phyloP scores from a whole-genome alignment of 768 basidiomycete species.

The Serendipita sp. region DNA sequence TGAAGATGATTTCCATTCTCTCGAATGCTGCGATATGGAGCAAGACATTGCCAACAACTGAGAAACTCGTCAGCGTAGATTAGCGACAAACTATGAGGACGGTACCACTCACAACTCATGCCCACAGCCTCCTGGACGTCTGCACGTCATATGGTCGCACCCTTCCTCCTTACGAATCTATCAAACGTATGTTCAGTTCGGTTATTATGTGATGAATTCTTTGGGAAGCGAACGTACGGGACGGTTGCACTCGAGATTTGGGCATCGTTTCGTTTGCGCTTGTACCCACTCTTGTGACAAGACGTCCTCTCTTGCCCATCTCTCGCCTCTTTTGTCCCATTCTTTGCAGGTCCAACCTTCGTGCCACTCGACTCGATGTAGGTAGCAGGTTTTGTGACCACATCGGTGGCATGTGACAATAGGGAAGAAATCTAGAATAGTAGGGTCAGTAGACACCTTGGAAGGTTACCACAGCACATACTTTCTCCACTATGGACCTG shows the following conservation, averaged over 20 bases:
- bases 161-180: neutral
- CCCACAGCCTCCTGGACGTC: neutral
- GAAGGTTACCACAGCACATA: neutral
- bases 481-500: constrained; percentile 5
- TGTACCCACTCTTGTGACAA: neutral
- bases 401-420: neutral
- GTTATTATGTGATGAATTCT: neutral
- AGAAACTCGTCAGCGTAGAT: neutral
- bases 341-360: neutral
- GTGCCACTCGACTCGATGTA: neutral
- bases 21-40: neutral
- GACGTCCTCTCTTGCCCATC: neutral
- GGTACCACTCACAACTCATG: neutral
- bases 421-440: neutral
- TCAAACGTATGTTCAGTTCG: neutral
- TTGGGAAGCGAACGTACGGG: neutral
- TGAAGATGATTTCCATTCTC: neutral
- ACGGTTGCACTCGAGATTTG: neutral
- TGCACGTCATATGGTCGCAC: constrained; percentile 4
- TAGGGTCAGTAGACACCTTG: neutral
- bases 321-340: neutral
- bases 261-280: constrained; percentile 2
- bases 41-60: neutral
- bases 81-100: neutral
- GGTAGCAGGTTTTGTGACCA: neutral